Evolutionary conservation across 2,329 filamentous ascomycete genomes (phyloP).

Genomic region (Cryphonectria nitschkei): DNA sequence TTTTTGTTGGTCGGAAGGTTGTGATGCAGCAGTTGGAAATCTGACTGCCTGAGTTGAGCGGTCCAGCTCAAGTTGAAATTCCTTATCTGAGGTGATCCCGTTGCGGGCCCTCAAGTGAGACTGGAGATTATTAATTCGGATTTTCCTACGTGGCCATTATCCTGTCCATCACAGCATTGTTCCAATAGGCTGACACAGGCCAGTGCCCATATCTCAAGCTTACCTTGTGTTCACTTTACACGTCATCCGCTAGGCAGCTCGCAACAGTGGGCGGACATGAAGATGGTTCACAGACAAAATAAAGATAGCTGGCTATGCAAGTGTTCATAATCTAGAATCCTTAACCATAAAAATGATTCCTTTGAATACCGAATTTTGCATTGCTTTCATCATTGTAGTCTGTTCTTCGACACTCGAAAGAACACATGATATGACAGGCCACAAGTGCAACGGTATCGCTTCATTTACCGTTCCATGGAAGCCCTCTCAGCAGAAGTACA

Average conservation of each 20-base stretch:
- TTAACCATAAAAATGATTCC: background rate
- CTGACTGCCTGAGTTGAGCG: background rate
- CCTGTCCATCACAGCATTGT: background rate
- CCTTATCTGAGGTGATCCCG: background rate
- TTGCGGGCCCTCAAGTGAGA: background rate
- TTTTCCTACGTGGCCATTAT: background rate
- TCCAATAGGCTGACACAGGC: background rate
- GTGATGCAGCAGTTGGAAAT: background rate
- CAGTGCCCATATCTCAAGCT: background rate
- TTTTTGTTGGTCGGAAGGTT: background rate
- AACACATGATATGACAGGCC: background rate
- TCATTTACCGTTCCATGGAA: too few species aligned
- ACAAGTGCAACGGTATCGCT: background rate
- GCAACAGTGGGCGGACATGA: background rate
- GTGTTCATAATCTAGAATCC: background rate
- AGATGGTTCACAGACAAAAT: background rate
- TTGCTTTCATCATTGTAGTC: background rate
- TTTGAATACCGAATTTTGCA: background rate
- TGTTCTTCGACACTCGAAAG: background rate
- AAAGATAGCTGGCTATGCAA: background rate
- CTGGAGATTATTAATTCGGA: background rate
- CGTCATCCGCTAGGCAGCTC: background rate
- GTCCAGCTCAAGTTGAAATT: background rate
- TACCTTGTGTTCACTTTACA: background rate
- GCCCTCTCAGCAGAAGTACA: too few species aligned